Conservation (phyloP, 1,139 yeast genomes). For the Yamadazyma taylorii region DNA sequence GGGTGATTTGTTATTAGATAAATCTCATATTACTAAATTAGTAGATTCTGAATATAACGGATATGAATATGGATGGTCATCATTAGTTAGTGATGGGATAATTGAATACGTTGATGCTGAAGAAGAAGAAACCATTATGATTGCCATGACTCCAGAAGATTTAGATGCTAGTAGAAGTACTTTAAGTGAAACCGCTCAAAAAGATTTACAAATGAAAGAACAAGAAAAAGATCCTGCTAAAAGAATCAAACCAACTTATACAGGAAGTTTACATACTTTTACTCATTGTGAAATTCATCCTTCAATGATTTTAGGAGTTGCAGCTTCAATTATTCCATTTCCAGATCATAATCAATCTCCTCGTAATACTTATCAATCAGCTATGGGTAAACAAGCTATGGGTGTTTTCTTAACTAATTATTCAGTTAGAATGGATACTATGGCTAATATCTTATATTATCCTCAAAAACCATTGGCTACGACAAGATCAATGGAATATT, state of each 20-base stretch:
- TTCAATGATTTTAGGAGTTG: conserved; percentile 97
- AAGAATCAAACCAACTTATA: conserved; percentile 74
- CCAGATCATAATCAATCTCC: conserved; percentile 99
- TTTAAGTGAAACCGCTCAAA: conserved; percentile 47
- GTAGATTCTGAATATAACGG: conserved; percentile 63
- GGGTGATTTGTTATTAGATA: conserved; percentile 80
- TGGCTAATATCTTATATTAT: conserved; percentile 95
- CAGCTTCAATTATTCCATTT: conserved; percentile 98
- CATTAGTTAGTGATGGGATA: conserved; percentile 79
- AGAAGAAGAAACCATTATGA: conserved; percentile 96
- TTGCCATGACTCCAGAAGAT: conserved; percentile 99
- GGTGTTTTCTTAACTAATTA: conserved; percentile 98
- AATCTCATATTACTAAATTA: conserved; percentile 76
- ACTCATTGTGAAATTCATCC: conserved; percentile 99
- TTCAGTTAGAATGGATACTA: conserved; percentile 97
- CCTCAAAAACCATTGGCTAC: conserved; percentile 99
- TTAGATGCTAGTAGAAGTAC: conserved; percentile 64
- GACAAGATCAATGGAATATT: conserved; percentile 97
- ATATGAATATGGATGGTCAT: conserved; percentile 79
- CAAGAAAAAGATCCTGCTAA: conserved; percentile 73
- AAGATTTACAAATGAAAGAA: conserved; percentile 47
- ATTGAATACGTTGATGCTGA: conserved; percentile 96
- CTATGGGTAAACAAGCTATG: conserved; percentile 99
- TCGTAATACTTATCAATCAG: conserved; percentile 98
- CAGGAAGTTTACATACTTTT: conserved; percentile 71